These are phyloP conservation scores for Russula emetica DNA, from an alignment of 768 basidiomycete genomes.

Conservation along the genomic window DNA sequence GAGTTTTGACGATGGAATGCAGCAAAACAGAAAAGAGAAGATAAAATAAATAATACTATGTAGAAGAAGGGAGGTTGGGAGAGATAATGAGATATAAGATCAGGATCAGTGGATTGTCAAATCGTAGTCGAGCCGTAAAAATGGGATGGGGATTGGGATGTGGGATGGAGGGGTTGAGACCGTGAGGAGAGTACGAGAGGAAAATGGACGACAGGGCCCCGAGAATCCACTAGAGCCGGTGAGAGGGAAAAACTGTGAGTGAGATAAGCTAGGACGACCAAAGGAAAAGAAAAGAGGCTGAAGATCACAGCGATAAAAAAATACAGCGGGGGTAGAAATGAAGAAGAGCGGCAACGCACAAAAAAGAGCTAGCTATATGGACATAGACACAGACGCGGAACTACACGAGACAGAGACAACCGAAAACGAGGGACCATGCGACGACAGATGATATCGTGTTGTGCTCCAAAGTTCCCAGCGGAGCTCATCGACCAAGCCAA, in stretches of 20 bases:
- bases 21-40: not conserved
- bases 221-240: not conserved
- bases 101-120: not conserved
- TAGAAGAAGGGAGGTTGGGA: not conserved
- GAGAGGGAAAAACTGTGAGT: not conserved
- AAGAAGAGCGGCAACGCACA: not conserved
- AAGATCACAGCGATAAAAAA: not conserved
- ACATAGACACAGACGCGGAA: not conserved
- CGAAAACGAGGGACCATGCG: not conserved
- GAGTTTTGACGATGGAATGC: conserved; percentile 4
- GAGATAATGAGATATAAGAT: conserved; percentile 9
- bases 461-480: not conserved
- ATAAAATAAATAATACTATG: not conserved
- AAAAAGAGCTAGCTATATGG: not conserved
- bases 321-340: not conserved
- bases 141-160: not conserved
- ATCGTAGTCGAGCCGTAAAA: not conserved
- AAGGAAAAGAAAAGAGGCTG: not conserved
- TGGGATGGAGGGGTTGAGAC: not conserved
- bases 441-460: not conserved
- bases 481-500: not conserved
- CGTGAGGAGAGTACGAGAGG: not conserved
- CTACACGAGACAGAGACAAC: not conserved
- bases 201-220: not conserved
- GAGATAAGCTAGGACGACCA: not conserved